Conservation (phyloP, 75 land plant genomes). For the Pinus tabuliformis region DNA sequence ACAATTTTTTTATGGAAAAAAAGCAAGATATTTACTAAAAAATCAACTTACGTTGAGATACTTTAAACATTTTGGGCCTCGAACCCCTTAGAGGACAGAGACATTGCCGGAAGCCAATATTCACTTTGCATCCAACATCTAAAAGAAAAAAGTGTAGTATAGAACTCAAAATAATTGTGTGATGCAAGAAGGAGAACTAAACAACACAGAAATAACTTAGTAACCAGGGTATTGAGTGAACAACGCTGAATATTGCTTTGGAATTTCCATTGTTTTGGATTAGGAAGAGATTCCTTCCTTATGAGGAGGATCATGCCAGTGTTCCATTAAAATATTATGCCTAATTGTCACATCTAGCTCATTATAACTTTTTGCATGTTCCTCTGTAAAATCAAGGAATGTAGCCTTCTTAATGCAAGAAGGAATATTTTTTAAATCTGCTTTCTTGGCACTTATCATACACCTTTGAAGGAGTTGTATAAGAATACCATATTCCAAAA, state of each 20-base stretch:
- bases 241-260: constrained; percentile 26
- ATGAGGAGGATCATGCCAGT: constrained; percentile 98
- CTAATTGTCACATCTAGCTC: constrained; percentile 87
- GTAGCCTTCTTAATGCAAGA: constrained; percentile 76
- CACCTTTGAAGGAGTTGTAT: constrained; percentile 64
- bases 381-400: constrained; percentile 64
- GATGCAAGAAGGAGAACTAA: no score
- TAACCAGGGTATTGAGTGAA: no score
- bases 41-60: no score
- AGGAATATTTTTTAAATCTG: constrained; percentile 73
- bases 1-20: no score
- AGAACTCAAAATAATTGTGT: no score
- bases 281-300: constrained; percentile 80
- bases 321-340: constrained; percentile 90
- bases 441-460: constrained; percentile 96
- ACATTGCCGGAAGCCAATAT: no score
- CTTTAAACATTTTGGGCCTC: no score
- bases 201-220: no score
- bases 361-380: constrained; percentile 92
- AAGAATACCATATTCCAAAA: constrained; percentile 84
- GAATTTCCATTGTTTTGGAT: constrained; percentile 95
- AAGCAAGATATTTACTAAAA: no score
- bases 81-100: no score
- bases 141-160: no score
- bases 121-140: no score